Percentiles rank a stretch among this genome's conserved stretches.
Evolutionary conservation across 1,284 basidiomycete genomes (phyloP).

Genomic region (Uromyces viciae-fabae): DNA sequence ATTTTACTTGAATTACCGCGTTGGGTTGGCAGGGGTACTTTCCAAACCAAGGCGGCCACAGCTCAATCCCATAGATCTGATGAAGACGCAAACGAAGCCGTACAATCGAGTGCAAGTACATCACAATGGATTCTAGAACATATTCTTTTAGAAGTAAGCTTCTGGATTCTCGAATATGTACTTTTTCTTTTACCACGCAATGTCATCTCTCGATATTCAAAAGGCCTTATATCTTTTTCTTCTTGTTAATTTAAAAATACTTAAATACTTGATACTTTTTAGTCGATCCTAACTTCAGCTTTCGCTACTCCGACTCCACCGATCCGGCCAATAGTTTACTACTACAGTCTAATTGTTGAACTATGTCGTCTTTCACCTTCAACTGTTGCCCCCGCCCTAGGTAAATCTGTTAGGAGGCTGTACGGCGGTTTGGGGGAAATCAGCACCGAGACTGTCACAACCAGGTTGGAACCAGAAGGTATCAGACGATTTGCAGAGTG

Average conservation of each 20-base stretch:
- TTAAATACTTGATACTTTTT: too few relatives aligned
- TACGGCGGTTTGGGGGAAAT: conserved; percentile 64
- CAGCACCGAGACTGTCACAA: conserved; percentile 46
- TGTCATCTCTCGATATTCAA: too few relatives aligned
- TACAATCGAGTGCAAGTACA: conserved; percentile 50
- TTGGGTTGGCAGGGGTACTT: conserved; percentile 78
- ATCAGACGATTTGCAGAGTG: conserved; percentile 80
- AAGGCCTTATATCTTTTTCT: not conserved
- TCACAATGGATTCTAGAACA: conserved; percentile 68
- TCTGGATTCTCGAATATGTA: conserved; percentile 21
- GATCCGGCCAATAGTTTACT: conserved; percentile 73
- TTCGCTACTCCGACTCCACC: conserved; percentile 73
- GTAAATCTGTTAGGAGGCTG: conserved; percentile 83
- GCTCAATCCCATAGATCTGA: conserved; percentile 47
- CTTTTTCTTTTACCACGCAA: not conserved
- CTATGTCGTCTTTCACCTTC: conserved; percentile 85
- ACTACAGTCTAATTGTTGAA: conserved; percentile 83
- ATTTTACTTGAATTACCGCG: conserved; percentile 80
- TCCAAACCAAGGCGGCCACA: conserved; percentile 62
- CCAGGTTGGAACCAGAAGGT: conserved; percentile 73
- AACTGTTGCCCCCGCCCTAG: conserved; percentile 91
- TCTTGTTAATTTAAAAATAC: not conserved
- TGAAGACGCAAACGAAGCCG: conserved; percentile 49
- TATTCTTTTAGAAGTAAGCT: conserved; percentile 68
- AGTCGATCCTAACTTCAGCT: conserved; percentile 70